Evolutionary conservation across 495 filamentous ascomycete genomes (phyloP).

Genomic region (Tuber calosporum): DNA sequence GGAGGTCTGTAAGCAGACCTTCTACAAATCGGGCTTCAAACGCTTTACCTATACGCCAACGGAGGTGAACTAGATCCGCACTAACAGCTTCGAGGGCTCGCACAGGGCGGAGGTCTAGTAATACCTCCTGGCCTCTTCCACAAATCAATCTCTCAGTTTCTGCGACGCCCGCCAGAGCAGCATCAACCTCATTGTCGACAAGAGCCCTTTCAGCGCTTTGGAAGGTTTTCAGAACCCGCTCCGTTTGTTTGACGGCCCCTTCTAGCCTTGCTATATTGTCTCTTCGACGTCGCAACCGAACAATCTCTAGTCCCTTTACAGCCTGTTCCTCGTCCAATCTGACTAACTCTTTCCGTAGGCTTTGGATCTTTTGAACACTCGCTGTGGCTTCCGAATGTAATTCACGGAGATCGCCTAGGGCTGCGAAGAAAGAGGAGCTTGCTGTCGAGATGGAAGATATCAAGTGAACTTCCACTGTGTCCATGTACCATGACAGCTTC

Average conservation of each 20-base stretch:
- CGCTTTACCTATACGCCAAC: slow-evolving; percentile 71
- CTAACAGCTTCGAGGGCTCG: slow-evolving; percentile 74
- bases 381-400: slow-evolving; percentile 87
- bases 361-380: slow-evolving; percentile 79
- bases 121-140: slow-evolving; percentile 51
- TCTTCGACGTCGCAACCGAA: slow-evolving; percentile 68
- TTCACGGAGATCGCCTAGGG: slow-evolving; percentile 80
- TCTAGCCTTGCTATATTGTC: slow-evolving; percentile 81
- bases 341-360: slow-evolving; percentile 67
- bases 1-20: slow-evolving; percentile 69
- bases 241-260: slow-evolving; percentile 74
- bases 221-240: slow-evolving; percentile 67
- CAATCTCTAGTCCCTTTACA: slow-evolving; percentile 73
- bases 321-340: slow-evolving; percentile 83
- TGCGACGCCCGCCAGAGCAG: slow-evolving; percentile 68
- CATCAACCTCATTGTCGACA: slow-evolving; percentile 70
- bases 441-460: slow-evolving; percentile 94
- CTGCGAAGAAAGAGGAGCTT: slow-evolving; percentile 93
- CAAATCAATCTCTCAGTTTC: slow-evolving; percentile 68
- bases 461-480: slow-evolving; percentile 94
- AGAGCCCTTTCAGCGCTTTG: slow-evolving; percentile 71
- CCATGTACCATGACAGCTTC: slow-evolving; percentile 99
- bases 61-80: slow-evolving; percentile 64
- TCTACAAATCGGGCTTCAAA: slow-evolving; percentile 78
- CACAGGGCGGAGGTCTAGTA: slow-evolving; percentile 65